phyloP scores from a whole-genome alignment of 2,329 filamentous ascomycete genomes.

The Chalaropsis ovoidea region DNA sequence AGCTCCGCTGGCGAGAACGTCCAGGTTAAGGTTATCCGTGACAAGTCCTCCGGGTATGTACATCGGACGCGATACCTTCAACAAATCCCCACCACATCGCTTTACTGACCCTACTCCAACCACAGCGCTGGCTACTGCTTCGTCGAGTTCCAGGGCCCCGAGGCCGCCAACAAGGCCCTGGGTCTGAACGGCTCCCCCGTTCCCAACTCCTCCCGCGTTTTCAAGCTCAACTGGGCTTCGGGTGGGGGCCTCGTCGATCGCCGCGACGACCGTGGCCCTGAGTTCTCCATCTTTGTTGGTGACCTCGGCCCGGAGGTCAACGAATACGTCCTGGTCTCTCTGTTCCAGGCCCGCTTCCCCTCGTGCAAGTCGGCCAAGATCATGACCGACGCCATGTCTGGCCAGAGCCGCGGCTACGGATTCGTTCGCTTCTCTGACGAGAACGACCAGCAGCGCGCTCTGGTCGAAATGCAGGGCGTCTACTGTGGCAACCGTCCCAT shows the following conservation, averaged over 20 bases:
- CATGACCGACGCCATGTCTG: constrained; percentile 97
- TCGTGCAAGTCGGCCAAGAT: constrained; percentile 99
- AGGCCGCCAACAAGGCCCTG: constrained; percentile 86
- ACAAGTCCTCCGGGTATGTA: constrained; percentile 92
- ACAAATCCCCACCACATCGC: neutral
- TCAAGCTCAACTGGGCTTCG: constrained; percentile 99
- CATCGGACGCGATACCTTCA: neutral
- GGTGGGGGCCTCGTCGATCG: constrained; percentile 91
- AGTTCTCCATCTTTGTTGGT: constrained; percentile 95
- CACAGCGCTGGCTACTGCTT: constrained; percentile 94
- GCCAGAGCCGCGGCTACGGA: constrained; percentile 93
- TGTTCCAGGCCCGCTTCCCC: constrained; percentile 92
- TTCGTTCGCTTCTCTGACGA: constrained; percentile 97
- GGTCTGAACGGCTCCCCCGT: constrained; percentile 78
- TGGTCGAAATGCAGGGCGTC: constrained; percentile 97
- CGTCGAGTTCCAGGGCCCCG: constrained; percentile 76
- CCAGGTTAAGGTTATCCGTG: constrained; percentile 98
- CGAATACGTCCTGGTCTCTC: constrained; percentile 91
- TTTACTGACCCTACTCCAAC: constrained; percentile 27
- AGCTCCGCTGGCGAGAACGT: constrained; percentile 88
- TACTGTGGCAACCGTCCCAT: constrained; percentile 98
- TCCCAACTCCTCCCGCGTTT: constrained; percentile 85
- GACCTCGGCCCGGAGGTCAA: constrained; percentile 97
- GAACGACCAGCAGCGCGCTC: constrained; percentile 86
- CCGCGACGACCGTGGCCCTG: constrained; percentile 88